Evolutionary conservation across 2,329 filamentous ascomycete genomes (phyloP).

Genomic region (Escovopsis weberi): DNA sequence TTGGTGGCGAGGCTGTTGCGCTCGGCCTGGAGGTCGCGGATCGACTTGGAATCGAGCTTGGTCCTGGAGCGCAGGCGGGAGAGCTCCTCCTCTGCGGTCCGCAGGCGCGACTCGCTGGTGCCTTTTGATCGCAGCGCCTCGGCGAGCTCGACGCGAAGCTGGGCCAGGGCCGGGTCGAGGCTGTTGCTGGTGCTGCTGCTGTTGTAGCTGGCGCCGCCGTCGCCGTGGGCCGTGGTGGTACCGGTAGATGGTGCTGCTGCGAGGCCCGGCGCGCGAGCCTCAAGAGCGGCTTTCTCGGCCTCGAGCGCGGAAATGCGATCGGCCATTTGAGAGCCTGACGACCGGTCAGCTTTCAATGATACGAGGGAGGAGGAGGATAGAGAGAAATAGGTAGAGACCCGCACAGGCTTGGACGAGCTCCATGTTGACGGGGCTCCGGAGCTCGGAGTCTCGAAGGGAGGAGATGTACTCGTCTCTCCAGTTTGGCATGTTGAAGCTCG

Average conservation of each 20-base stretch:
- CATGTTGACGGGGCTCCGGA: slow-evolving; percentile 45
- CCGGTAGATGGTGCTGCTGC: slow-evolving; percentile 4
- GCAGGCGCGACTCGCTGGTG: slow-evolving; percentile 50
- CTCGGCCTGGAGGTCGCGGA: slow-evolving; percentile 49
- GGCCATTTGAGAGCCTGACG: slow-evolving; percentile 46
- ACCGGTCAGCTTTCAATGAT: slow-evolving; percentile 7
- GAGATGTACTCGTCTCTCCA: slow-evolving; percentile 74
- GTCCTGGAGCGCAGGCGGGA: slow-evolving; percentile 44
- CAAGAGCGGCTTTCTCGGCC: slow-evolving; percentile 35
- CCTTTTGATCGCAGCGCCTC: slow-evolving; percentile 63
- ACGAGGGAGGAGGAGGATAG: not conserved
- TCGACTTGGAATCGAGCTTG: slow-evolving; percentile 42
- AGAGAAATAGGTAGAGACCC: slow-evolving; percentile 13
- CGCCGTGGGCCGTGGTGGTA: slow-evolving; percentile 2
- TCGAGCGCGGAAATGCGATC: slow-evolving; percentile 52
- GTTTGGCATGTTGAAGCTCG: slow-evolving; percentile 34
- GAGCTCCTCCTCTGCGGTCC: slow-evolving; percentile 48
- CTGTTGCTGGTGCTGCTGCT: not conserved
- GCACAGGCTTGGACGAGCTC: slow-evolving; percentile 68
- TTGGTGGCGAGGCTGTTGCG: slow-evolving; percentile 47
- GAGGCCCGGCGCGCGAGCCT: slow-evolving; percentile 15
- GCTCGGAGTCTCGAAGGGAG: slow-evolving; percentile 57
- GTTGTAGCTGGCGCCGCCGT: slow-evolving; percentile 5
- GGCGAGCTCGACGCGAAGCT: slow-evolving; percentile 55
- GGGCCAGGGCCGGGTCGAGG: slow-evolving; percentile 24